phyloP scores from a whole-genome alignment of 1,284 basidiomycete genomes.

The Boletus calvinii region DNA sequence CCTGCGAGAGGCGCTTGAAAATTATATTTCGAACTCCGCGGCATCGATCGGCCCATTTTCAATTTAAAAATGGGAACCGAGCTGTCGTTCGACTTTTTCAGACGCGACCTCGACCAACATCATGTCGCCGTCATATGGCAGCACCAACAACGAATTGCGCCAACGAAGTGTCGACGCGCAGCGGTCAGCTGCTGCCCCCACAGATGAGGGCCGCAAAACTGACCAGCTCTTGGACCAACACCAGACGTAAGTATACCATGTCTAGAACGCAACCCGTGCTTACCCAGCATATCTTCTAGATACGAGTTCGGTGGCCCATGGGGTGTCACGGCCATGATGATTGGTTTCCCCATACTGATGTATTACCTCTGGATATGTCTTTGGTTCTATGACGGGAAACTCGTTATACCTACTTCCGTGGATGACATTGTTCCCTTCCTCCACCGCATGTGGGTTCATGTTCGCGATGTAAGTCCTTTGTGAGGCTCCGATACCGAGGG shows the following conservation, averaged over 20 bases:
- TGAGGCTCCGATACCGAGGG: not conserved
- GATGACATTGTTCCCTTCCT: constrained; percentile 83
- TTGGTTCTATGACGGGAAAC: constrained; percentile 90
- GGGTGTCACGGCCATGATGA: constrained; percentile 93
- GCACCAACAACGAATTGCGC: constrained; percentile 22
- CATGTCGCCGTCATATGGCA: constrained; percentile 29
- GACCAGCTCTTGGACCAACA: constrained; percentile 77
- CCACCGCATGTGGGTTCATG: constrained; percentile 79
- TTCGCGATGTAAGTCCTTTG: constrained; percentile 60
- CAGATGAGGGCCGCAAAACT: constrained; percentile 33
- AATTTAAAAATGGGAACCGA: constrained; percentile 12
- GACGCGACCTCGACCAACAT: constrained; percentile 17
- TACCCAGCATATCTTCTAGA: constrained; percentile 39
- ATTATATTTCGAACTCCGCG: constrained; percentile 10
- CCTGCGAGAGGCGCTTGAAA: constrained; percentile 26
- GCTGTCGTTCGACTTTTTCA: constrained; percentile 15
- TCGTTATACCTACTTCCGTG: constrained; percentile 73
- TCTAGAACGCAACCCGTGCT: constrained; percentile 5
- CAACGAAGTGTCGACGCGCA: constrained; percentile 27
- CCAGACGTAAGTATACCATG: constrained; percentile 48
- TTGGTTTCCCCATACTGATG: constrained; percentile 89
- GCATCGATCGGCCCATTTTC: not conserved
- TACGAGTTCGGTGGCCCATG: constrained; percentile 96
- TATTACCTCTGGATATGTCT: constrained; percentile 99
- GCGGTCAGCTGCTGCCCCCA: not conserved